Conservation (phyloP, 352 stramenopile species). For the Globisporangium alternatum region DNA sequence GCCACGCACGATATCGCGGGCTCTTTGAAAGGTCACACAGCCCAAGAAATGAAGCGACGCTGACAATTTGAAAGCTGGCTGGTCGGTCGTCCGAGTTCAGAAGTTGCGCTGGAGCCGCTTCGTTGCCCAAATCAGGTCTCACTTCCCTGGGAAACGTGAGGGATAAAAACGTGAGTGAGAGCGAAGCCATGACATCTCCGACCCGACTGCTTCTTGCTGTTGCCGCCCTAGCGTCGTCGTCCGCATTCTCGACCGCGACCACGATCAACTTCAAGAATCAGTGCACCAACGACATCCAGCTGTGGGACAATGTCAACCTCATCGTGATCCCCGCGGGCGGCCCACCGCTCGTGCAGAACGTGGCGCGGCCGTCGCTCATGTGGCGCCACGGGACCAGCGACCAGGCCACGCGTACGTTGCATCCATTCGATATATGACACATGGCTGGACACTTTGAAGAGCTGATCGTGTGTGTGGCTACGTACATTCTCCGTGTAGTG, state of each 20-base stretch:
- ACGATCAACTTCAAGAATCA: slow-evolving; percentile 30
- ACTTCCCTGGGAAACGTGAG: not conserved
- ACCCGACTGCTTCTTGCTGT: not conserved
- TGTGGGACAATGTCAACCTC: slow-evolving; percentile 30
- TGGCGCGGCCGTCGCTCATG: slow-evolving; percentile 22
- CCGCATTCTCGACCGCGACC: slow-evolving; percentile 5
- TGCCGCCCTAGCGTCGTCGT: too few species aligned
- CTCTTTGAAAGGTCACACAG: slow-evolving; percentile 1
- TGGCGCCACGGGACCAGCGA: slow-evolving; percentile 30
- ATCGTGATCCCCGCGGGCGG: slow-evolving; percentile 17
- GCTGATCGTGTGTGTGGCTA: not conserved
- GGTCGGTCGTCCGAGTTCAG: not conserved
- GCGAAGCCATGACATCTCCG: not conserved
- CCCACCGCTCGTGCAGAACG: slow-evolving; percentile 15
- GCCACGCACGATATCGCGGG: not conserved
- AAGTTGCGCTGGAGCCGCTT: not conserved
- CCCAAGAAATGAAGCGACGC: not conserved
- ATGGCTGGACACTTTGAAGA: too few species aligned
- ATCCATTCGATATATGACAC: too few species aligned
- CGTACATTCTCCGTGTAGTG: not conserved
- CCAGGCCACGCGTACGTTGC: slow-evolving; percentile 27
- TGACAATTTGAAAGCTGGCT: not conserved
- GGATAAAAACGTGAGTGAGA: too few species aligned
- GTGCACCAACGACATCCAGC: slow-evolving; percentile 24
- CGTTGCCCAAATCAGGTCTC: not conserved